Base-by-base conservation (phyloP, 495 filamentous ascomycete genomes). In the Beverwykella pulmonaria region DNA sequence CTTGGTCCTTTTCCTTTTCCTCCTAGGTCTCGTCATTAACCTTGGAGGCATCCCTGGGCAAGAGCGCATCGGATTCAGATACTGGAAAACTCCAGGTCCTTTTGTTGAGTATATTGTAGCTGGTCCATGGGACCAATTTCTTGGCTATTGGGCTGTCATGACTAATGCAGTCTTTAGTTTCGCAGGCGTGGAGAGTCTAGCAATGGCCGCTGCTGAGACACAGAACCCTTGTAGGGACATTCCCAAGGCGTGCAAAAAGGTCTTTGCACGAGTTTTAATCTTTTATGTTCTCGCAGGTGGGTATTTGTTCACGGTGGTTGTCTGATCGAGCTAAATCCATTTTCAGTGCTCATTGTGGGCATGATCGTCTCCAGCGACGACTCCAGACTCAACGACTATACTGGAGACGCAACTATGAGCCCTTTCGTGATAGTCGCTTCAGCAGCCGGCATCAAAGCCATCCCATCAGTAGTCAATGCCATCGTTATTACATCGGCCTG, bases 131-230 rank as follows among this genome's bases (percentile, higher is more conserved):
- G 79, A 78, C 0, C 71, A 72, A 1, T 87, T 87, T 53, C 75
- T 87, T 5, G 85, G 84, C 0, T 88, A 84, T 70, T 86, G 84
- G 83, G 78, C 78, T 20, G 83, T 85, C 32, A 81, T 87, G 76
- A 84, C 77, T 6, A 84, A 81, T 49, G 84, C 84, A 15, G 83
- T 86, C 5, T 88, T 85, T 73, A 81, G 79, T 0, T 88, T 85
- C 62, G 79, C 83, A 0, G 85, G 84, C 23, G 79, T 27, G 5
- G 59, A 62, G 48, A 52, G 29, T 41, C n/a, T 41, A 19, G 46
- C 59, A 0, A 36, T 62, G 12, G 59, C 46, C 3, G 59, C 59
- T 19, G 59, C 46, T 10, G 59, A 62, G 59, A 62, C 59, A 12
- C n/a, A 22, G n/a, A 53, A 52, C n/a, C 59, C 59, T 20, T 47